phyloP scores from a whole-genome alignment of 768 basidiomycete species.

The Russula sp. region DNA sequence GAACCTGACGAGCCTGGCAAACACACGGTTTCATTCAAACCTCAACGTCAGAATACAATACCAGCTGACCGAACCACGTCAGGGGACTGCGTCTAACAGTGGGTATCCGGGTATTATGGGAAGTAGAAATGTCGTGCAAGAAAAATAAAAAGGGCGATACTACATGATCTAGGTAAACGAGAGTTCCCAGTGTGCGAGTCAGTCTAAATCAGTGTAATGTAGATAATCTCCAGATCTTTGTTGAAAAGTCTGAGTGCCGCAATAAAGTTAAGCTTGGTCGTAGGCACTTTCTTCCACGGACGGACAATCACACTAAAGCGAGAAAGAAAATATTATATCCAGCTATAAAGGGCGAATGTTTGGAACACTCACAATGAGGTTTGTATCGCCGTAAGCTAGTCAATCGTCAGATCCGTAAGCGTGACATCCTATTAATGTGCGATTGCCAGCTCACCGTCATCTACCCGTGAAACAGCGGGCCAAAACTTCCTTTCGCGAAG shows the following conservation, averaged over 20 bases:
- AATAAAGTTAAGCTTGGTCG: constrained; percentile 32
- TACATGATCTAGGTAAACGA: neutral
- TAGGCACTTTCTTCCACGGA: constrained; percentile 75
- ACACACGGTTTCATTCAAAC: no score
- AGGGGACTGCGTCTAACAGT: no score
- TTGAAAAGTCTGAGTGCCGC: constrained; percentile 27
- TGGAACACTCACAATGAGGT: constrained; percentile 67
- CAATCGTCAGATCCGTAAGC: constrained; percentile 21
- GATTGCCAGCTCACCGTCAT: constrained; percentile 69
- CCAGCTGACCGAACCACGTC: no score
- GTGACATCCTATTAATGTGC: neutral
- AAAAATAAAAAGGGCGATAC: neutral
- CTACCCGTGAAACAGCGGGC: constrained; percentile 89
- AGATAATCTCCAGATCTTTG: constrained; percentile 38
- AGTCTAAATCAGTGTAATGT: constrained; percentile 55
- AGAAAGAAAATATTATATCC: constrained; percentile 18
- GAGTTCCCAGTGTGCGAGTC: constrained; percentile 24
- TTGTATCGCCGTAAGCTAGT: constrained; percentile 87
- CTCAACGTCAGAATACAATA: no score
- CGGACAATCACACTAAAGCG: constrained; percentile 74
- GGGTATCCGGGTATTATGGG: no score
- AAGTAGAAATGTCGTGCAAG: neutral
- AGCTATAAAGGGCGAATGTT: neutral
- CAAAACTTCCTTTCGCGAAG: constrained; percentile 92
- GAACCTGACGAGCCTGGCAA: no score